Evolutionary conservation across 179 eudicot species (phyloP), one percentile per base, ranked within the genome.

Genomic region (Corrigiola litoralis): DNA sequence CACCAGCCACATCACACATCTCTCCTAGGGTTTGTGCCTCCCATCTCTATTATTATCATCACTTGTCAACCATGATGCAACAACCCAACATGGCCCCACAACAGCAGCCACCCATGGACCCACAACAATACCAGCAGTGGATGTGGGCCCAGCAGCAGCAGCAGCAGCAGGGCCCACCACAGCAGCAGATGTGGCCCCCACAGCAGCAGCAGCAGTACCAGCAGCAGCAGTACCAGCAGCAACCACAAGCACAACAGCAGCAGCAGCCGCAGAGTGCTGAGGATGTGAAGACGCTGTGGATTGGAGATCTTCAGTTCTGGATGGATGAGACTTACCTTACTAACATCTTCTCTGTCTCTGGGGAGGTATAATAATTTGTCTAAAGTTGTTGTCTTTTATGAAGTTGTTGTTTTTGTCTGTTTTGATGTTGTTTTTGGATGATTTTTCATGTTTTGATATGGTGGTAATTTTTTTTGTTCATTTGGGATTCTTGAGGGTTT

Each of bases 271-370:
- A 70, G 14, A 77, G 63, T 21, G 78, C 85, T 4, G 94, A 87
- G 3, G 97, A 82, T 50, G 75, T 87, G 32, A 80, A 89, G 2
- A 81, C 91, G 18, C 80, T 91, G 5, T 91, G 97, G 97, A 91
- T 91, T 70, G 97, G 97, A 6, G 97, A 89, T 85, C 84, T 91
- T 49, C 97, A 86, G 84, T 77, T 72, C 32, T 87, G 95, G 89
- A 89, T 91, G 97, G 97, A 91, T 21, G 97, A 91, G 70, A 71
- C 66, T 45, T 91, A 88, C 62, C 60, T 91, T 21, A 47, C 61
- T 3, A 63, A 57, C 32, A 84, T 85, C 50, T 91, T 89, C 42
- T 81, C 77, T 14, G 65, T 62, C n/a, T 41, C 91, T 24, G 90
- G 90, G 67, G 96, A 90, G 92, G 97, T 90, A 69, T 45, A 34